Conservation (phyloP, 257 asterid species). For the Solanum tacnaense region DNA sequence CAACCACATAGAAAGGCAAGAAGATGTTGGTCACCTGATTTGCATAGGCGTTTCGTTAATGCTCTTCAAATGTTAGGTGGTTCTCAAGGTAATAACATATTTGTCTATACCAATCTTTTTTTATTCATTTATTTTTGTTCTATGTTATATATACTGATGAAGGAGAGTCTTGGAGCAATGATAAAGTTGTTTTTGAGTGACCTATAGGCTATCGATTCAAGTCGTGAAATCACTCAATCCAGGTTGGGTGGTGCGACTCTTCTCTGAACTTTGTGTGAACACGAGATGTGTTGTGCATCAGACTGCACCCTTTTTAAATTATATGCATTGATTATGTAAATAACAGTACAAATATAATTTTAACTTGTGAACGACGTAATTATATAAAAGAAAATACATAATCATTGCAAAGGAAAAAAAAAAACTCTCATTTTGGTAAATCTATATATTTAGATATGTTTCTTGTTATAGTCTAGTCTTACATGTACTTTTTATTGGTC, state of each 20-base stretch:
- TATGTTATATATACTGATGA: background rate
- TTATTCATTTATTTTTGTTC: background rate
- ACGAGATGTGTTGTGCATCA: background rate
- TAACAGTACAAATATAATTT: background rate
- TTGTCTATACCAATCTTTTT: background rate
- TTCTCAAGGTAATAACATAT: constrained; percentile 72
- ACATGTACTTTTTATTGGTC: background rate
- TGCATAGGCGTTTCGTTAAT: constrained; percentile 84
- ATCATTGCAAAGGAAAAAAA: background rate
- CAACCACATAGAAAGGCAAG: constrained; percentile 72
- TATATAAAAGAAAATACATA: background rate
- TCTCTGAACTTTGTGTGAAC: background rate
- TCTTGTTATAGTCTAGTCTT: background rate
- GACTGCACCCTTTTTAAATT: background rate
- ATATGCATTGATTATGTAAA: background rate
- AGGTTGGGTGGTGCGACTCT: background rate
- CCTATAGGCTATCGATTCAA: background rate
- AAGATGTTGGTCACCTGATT: constrained; percentile 97
- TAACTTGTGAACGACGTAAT: background rate
- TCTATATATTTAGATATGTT: background rate
- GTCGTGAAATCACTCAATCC: background rate
- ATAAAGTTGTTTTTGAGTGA: background rate
- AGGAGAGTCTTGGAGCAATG: background rate
- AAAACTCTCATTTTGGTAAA: background rate
- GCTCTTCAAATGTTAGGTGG: constrained; percentile 99